Base-by-base conservation (phyloP, 257 asterid genomes). In the Orobanche coerulescens region DNA sequence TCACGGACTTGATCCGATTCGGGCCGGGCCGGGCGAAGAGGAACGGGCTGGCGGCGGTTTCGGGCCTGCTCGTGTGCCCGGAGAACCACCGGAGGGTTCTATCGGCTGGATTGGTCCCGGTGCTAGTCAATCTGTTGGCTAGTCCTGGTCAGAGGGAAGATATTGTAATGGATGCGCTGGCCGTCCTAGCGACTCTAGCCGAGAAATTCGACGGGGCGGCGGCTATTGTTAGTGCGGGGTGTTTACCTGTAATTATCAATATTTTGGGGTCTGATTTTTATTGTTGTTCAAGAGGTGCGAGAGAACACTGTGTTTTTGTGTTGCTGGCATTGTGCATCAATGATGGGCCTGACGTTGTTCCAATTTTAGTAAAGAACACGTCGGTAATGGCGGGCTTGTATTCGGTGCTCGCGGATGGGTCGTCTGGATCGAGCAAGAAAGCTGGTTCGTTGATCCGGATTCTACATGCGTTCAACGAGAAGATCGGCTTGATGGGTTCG, bases 401-500 rank as follows among this genome's bases (percentile, higher is more conserved):
- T 62, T 80, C 94, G 9, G 64, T 82, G 39, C 73, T 87, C 12
- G 64, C 84, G 0, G 71, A 67, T 3, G 95, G 97, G 20, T 72
- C 82, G 24, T 4, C 82, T 0, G 73, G 84, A 1, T 75, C 84
- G 19, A 78, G 85, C 52, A 87, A 73, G 85, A 91, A 83, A 69
- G 94, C 95, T 1, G 60, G 82, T 50, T 66, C 90, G 2, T 84
- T 91, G 65, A 83, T 91, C 76, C 75, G 82, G 68, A 82, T 91
- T 23, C 62, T 91, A 0, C 96, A 82, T 22, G 54, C 74, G 19
- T 87, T 75, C 75, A 62, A 67, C 18, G 95, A 85, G 57, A 80
- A 76, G 78, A 69, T 80, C 42, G 66, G 84, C 47, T 67, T 70
- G 47, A 69, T 75, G 75, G 77, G 65, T 28, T 57, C 93, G 8